Evolutionary conservation across 257 asterid genomes (phyloP).

Genomic region (Gardenia jasminoides): DNA sequence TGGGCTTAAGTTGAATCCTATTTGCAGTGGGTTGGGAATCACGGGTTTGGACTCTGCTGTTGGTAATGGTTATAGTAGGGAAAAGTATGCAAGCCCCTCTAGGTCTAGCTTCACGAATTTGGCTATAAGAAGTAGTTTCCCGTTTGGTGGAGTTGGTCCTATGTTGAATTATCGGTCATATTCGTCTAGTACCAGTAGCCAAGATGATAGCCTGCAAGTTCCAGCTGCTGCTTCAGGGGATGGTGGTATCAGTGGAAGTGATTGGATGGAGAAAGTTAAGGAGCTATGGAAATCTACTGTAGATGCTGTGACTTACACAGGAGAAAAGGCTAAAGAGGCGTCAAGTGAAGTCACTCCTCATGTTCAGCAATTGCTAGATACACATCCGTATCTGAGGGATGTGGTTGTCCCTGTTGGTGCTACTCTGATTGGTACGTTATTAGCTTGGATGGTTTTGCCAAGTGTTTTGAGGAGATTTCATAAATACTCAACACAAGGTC

Average conservation of each 20-base stretch:
- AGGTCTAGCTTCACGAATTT: conserved; percentile 20
- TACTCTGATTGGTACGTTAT: conserved; percentile 59
- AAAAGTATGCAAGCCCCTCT: conserved; percentile 1
- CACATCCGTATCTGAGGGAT: conserved; percentile 79
- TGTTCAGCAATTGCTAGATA: conserved; percentile 63
- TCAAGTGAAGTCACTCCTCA: conserved; percentile 54
- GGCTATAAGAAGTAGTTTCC: conserved; percentile 23
- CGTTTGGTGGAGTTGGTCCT: conserved; percentile 35
- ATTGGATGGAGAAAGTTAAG: conserved; percentile 58
- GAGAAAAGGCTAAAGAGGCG: conserved; percentile 62
- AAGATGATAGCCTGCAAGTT: conserved; percentile 29
- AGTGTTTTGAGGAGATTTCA: conserved; percentile 67
- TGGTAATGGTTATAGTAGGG: conserved; percentile 16
- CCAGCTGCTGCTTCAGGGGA: conserved; percentile 36
- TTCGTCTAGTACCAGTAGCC: conserved; percentile 42
- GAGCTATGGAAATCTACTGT: conserved; percentile 51
- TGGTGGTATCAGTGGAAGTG: conserved; percentile 50
- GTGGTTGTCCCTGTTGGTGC: conserved; percentile 79
- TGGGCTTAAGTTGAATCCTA: conserved; percentile 18
- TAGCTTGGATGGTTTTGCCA: conserved; percentile 88
- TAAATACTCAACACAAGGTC: conserved; percentile 60
- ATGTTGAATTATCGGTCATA: conserved; percentile 37
- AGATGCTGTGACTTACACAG: conserved; percentile 45
- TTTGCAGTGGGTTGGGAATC: conserved; percentile 28
- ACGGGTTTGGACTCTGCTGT: conserved; percentile 23